Conservation (phyloP, 352 stramenopile genomes). For the Thalassiosira delicatula region DNA sequence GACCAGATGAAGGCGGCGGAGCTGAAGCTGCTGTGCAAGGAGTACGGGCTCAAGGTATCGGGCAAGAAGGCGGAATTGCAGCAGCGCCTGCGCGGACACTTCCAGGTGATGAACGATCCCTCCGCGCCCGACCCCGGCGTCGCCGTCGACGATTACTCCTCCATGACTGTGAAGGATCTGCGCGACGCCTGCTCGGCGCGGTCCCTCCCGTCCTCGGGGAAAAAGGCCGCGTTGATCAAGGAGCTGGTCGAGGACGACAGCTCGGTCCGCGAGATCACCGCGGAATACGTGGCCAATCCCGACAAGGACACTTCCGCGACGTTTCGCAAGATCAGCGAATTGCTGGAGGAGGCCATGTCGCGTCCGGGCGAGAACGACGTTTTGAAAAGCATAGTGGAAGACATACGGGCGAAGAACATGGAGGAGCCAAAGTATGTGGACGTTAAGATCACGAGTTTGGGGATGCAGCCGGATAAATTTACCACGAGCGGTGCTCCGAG, state of each 20-base stretch:
- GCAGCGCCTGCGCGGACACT: conserved; percentile 80
- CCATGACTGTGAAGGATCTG: conserved; percentile 82
- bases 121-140: conserved; percentile 1
- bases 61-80: conserved; percentile 85
- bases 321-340: conserved; percentile 66
- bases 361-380: conserved; percentile 52
- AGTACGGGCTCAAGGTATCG: conserved; percentile 81
- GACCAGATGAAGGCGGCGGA: conserved; percentile 83
- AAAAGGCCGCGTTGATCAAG: conserved; percentile 73
- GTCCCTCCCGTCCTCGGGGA: conserved; percentile 58
- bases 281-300: conserved; percentile 17
- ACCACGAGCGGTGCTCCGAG: conserved; percentile 91
- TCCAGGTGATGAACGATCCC: conserved; percentile 49
- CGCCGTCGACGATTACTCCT: conserved; percentile 74
- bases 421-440: conserved; percentile 82
- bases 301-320: conserved; percentile 46
- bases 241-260: conserved; percentile 72
- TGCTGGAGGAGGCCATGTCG: conserved; percentile 63
- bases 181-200: conserved; percentile 64
- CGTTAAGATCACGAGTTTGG: conserved; percentile 86
- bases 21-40: conserved; percentile 84
- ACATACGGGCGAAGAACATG: conserved; percentile 68
- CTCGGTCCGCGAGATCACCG: conserved; percentile 46
- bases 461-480: conserved; percentile 91
- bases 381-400: conserved; percentile 67